These are phyloP conservation scores for Debaryomyces maramus DNA, from an alignment of 805 yeast species.

Conservation along the genomic window DNA sequence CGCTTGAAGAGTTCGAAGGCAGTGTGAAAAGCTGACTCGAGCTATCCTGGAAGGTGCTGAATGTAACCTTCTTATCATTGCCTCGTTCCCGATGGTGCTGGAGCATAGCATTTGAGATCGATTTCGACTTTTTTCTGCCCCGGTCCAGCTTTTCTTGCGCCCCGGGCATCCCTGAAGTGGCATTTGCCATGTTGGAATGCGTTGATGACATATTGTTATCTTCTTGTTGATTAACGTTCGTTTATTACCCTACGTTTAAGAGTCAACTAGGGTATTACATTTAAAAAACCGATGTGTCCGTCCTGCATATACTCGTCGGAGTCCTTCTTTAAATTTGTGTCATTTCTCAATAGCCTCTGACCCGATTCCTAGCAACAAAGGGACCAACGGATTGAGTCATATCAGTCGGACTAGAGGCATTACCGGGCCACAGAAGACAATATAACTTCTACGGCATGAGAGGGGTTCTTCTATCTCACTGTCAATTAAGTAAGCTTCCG, in stretches of 20 bases:
- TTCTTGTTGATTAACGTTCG: not conserved
- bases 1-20: slow-evolving; percentile 10
- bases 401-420: too few species aligned
- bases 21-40: slow-evolving; percentile 7
- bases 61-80: slow-evolving; percentile 15
- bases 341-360: too few species aligned
- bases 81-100: slow-evolving; percentile 9
- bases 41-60: slow-evolving; percentile 12
- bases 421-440: too few species aligned
- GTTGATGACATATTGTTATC: not conserved
- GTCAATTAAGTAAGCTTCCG: too few species aligned
- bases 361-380: too few species aligned
- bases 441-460: too few species aligned
- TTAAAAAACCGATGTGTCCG: not conserved
- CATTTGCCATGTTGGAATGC: not conserved
- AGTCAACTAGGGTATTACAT: too few species aligned
- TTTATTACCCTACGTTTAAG: slow-evolving; percentile 1
- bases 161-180: not conserved
- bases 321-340: not conserved
- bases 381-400: too few species aligned
- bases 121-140: slow-evolving; percentile 13
- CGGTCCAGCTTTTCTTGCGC: not conserved
- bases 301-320: not conserved
- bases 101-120: slow-evolving; percentile 17
- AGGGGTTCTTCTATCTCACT: too few species aligned